phyloP scores from a whole-genome alignment of 352 stramenopile species.

The Thalassiosira mediterranea region DNA sequence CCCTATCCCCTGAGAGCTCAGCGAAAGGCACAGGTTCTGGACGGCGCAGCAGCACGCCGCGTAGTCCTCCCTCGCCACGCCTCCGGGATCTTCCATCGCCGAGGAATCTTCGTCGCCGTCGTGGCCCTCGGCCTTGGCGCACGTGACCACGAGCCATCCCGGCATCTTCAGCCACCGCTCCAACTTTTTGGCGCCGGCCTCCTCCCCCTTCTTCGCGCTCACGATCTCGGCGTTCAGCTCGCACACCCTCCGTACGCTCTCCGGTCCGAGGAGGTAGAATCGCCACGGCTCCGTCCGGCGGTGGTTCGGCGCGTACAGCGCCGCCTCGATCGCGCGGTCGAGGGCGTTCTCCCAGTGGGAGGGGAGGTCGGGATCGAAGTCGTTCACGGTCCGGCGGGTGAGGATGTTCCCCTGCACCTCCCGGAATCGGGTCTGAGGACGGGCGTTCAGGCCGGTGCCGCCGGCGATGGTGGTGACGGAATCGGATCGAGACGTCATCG shows the following conservation, averaged over 20 bases:
- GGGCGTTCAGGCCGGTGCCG: neutral
- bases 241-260: constrained; percentile 50
- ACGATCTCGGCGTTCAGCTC: constrained; percentile 55
- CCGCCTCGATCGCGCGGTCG: constrained; percentile 40
- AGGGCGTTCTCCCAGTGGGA: constrained; percentile 39
- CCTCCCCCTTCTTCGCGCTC: constrained; percentile 31
- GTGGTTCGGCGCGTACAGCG: constrained; percentile 64
- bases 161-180: constrained; percentile 53
- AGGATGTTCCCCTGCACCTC: constrained; percentile 34
- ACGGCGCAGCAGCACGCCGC: constrained; percentile 59
- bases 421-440: constrained; percentile 19
- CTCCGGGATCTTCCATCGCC: constrained; percentile 26
- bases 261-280: constrained; percentile 57
- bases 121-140: neutral
- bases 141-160: constrained; percentile 65
- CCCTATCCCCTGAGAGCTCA: constrained; percentile 50
- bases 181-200: constrained; percentile 43
- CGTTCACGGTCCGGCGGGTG: constrained; percentile 52
- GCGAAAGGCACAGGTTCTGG: constrained; percentile 56
- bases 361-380: constrained; percentile 43
- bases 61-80: constrained; percentile 55
- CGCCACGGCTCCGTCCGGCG: constrained; percentile 64
- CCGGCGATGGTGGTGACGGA: neutral
- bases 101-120: constrained; percentile 1
- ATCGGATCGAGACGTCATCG: too few relatives aligned